These are phyloP conservation scores for Cyclostephanos tholiformis DNA, from an alignment of 108 stramenopile species.

Conservation along the genomic window DNA sequence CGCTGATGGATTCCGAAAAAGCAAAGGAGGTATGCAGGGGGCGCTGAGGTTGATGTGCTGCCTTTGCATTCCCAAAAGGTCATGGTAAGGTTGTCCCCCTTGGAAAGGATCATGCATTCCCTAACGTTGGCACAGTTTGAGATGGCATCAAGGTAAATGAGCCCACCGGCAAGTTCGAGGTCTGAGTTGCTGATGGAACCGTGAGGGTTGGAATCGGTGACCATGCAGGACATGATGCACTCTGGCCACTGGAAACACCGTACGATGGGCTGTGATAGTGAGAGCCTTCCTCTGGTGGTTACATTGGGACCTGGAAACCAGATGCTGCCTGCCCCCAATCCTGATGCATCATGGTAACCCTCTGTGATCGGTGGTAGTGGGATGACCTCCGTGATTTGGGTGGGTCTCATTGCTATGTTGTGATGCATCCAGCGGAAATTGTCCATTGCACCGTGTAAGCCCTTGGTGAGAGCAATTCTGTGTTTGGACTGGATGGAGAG, in stretches of 20 bases:
- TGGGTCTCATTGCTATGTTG: conserved; percentile 24
- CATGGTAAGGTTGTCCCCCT: too few species aligned
- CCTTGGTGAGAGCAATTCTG: conserved; percentile 13
- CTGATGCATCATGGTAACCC: conserved; percentile 51
- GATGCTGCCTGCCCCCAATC: conserved; percentile 41
- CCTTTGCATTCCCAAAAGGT: too few species aligned
- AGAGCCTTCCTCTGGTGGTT: not conserved
- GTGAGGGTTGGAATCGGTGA: conserved; percentile 29
- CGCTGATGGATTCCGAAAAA: conserved; percentile 42
- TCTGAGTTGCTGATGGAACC: conserved; percentile 48
- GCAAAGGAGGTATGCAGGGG: too few species aligned
- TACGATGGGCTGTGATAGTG: conserved; percentile 25
- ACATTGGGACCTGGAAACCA: too few species aligned
- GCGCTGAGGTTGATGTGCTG: too few species aligned
- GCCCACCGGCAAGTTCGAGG: conserved; percentile 43
- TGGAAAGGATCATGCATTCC: conserved; percentile 33
- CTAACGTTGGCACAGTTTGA: conserved; percentile 33
- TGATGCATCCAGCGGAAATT: conserved; percentile 43
- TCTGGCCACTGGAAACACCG: conserved; percentile 43
- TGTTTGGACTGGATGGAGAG: not conserved
- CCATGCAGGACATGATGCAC: not conserved
- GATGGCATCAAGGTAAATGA: conserved; percentile 51
- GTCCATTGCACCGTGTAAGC: conserved; percentile 30
- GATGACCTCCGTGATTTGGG: conserved; percentile 46
- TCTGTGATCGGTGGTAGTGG: conserved; percentile 31